Conservation (phyloP, 1,284 basidiomycete species). For the Ganoderma boninense region DNA sequence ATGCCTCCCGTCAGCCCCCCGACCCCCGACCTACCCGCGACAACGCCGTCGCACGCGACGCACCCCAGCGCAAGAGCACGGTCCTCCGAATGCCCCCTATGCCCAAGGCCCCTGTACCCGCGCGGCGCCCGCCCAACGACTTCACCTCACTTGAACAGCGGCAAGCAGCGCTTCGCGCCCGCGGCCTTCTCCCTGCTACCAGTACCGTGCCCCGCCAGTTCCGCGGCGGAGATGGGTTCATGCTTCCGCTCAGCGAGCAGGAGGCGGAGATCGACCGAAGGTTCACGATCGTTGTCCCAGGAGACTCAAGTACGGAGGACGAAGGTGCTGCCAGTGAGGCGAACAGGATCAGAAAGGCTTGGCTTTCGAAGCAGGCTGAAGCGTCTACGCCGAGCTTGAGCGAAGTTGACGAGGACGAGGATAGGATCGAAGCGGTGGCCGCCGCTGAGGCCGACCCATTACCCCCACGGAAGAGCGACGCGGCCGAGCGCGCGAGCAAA, state of each 20-base stretch:
- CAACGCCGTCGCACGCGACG: background rate
- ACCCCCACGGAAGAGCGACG: constrained; percentile 15
- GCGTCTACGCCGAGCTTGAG: constrained; percentile 7
- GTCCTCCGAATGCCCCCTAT: constrained; percentile 32
- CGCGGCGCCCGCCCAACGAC: constrained; percentile 33
- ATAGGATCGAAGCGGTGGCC: background rate
- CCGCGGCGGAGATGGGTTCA: constrained; percentile 34
- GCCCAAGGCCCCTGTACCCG: constrained; percentile 34
- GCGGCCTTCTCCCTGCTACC: constrained; percentile 39
- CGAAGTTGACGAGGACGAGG: background rate
- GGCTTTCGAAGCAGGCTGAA: constrained; percentile 38
- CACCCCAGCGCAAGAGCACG: constrained; percentile 15
- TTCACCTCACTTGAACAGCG: constrained; percentile 40
- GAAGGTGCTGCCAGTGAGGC: constrained; percentile 37
- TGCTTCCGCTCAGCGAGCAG: constrained; percentile 41
- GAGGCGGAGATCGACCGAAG: constrained; percentile 43
- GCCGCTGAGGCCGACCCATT: background rate
- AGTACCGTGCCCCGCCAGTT: constrained; percentile 13
- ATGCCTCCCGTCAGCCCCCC: constrained; percentile 6
- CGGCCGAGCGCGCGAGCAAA: constrained; percentile 21
- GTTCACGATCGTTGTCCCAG: constrained; percentile 34
- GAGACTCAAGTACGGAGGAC: constrained; percentile 14
- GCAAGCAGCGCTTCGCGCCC: constrained; percentile 41
- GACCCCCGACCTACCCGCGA: background rate
- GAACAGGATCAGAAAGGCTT: constrained; percentile 41